Conservation (phyloP, 495 filamentous ascomycete species). For the Chlorociboria aeruginascens region DNA sequence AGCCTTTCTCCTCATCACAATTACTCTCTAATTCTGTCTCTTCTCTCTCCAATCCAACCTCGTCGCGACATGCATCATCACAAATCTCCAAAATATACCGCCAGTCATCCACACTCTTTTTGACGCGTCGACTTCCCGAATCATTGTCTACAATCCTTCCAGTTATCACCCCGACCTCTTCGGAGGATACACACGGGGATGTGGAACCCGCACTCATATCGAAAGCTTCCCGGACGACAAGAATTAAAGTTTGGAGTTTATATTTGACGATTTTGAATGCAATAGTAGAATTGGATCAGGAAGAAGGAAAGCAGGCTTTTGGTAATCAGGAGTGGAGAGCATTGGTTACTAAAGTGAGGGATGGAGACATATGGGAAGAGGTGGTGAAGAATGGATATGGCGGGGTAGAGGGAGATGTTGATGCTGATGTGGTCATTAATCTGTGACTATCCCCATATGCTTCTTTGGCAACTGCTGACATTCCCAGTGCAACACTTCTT, state of each 20-base stretch:
- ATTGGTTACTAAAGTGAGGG: constrained; percentile 66
- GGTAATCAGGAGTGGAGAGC: constrained; percentile 73
- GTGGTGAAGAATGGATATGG: constrained; percentile 77
- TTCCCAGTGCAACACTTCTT: constrained; percentile 63
- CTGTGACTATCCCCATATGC: constrained; percentile 44
- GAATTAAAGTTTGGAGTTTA: constrained; percentile 94
- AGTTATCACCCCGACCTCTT: constrained; percentile 45
- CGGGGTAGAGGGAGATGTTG: constrained; percentile 77
- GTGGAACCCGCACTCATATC: constrained; percentile 51
- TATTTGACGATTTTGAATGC: constrained; percentile 89
- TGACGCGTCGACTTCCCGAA: constrained; percentile 85
- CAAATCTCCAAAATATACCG: constrained; percentile 76
- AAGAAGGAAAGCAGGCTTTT: constrained; percentile 80
- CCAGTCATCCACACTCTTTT: constrained; percentile 78
- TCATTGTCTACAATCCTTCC: constrained; percentile 73
- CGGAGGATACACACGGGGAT: constrained; percentile 30
- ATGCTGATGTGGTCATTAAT: constrained; percentile 89
- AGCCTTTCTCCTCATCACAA: constrained; percentile 18
- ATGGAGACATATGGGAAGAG: constrained; percentile 86
- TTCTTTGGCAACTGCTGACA: not conserved
- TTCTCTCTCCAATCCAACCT: constrained; percentile 33
- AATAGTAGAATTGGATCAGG: constrained; percentile 74
- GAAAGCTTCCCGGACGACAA: constrained; percentile 56
- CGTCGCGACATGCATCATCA: constrained; percentile 38
- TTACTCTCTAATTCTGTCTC: constrained; percentile 35